Evolutionary conservation across 106 monocot genomes (phyloP).

Genomic region (Vanilla planifolia): DNA sequence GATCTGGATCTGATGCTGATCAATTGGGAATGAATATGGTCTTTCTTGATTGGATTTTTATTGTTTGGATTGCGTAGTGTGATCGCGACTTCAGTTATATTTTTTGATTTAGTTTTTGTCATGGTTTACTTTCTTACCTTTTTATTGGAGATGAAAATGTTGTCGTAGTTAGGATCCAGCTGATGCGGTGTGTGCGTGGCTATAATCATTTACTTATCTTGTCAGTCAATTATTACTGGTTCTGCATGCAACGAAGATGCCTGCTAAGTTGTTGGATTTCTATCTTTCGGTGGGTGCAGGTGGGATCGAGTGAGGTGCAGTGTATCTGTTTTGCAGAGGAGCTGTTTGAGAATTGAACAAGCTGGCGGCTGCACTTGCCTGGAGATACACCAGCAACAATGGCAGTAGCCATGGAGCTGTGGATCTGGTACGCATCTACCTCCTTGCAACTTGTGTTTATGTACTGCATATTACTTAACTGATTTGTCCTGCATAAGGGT

Average conservation of each 20-base stretch:
- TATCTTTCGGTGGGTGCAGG: slow-evolving; percentile 3
- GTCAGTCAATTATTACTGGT: not conserved
- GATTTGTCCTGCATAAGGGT: not conserved
- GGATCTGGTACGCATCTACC: slow-evolving; percentile 39
- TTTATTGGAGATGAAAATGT: not conserved
- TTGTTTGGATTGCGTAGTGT: not conserved
- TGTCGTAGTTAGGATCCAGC: slow-evolving; percentile 1
- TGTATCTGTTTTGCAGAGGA: not conserved
- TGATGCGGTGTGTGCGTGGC: not conserved
- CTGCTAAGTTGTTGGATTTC: not conserved
- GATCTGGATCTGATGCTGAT: slow-evolving; percentile 15
- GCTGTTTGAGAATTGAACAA: slow-evolving; percentile 14
- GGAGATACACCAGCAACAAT: slow-evolving; percentile 52
- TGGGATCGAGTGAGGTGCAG: not conserved
- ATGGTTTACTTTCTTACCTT: not conserved
- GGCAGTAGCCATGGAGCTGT: slow-evolving; percentile 44
- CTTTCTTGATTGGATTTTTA: not conserved
- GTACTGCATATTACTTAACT: not conserved
- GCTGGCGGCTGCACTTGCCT: slow-evolving; percentile 68
- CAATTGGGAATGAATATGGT: not conserved
- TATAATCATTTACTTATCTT: not conserved
- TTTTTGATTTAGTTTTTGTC: not conserved
- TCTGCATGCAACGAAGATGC: not conserved
- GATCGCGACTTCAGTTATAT: not conserved
- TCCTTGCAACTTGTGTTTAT: not conserved